phyloP scores from a whole-genome alignment of 768 basidiomycete genomes.

The Boletus reticulatus region DNA sequence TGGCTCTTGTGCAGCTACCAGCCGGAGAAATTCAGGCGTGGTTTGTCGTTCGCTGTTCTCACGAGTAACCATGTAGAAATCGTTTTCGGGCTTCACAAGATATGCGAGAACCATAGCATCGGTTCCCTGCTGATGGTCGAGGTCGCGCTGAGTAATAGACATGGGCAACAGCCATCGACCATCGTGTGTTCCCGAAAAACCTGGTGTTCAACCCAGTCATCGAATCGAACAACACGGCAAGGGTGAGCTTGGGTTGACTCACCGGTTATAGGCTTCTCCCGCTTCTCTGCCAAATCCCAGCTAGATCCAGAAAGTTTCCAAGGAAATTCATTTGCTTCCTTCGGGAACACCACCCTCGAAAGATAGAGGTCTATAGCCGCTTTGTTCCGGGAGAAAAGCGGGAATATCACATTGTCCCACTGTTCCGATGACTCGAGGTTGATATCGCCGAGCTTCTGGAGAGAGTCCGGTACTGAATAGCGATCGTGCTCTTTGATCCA shows the following conservation, averaged over 20 bases:
- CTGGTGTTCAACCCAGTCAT: not conserved
- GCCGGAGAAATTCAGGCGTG: no score
- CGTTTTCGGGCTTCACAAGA: not conserved
- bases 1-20: not conserved
- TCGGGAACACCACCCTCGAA: no score
- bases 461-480: no score
- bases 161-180: conserved; percentile 26
- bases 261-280: not conserved
- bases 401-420: not conserved
- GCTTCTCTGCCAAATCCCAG: not conserved
- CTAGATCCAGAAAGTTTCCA: not conserved
- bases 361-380: not conserved
- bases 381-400: not conserved
- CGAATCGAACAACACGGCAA: not conserved
- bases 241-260: no score
- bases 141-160: conserved; percentile 16
- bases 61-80: no score
- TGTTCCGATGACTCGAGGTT: not conserved
- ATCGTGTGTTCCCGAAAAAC: conserved; percentile 55
- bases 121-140: not conserved
- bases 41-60: no score
- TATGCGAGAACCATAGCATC: not conserved
- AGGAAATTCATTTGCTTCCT: no score
- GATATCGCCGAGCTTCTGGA: not conserved
- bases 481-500: no score